Evolutionary conservation across 1,284 basidiomycete genomes (phyloP).

Genomic region (Sanghuangporus sanghuang): DNA sequence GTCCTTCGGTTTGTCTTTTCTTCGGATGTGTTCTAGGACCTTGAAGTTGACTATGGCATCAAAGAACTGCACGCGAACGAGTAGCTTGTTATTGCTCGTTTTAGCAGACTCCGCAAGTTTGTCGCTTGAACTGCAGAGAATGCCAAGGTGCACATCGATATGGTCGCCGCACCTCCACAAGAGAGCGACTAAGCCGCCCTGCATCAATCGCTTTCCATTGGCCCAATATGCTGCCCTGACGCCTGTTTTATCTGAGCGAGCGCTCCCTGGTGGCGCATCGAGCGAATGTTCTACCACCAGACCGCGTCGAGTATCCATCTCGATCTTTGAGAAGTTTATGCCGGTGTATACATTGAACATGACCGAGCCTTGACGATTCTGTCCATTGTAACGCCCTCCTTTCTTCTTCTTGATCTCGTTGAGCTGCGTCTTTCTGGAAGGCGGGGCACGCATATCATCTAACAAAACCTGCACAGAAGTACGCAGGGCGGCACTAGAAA

Average conservation of each 20-base stretch:
- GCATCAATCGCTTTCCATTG: slow-evolving; percentile 46
- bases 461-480: slow-evolving; percentile 29
- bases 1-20: slow-evolving; percentile 12
- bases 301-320: slow-evolving; percentile 40
- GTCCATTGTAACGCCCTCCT: slow-evolving; percentile 42
- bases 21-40: slow-evolving; percentile 35
- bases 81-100: slow-evolving; percentile 26
- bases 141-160: slow-evolving; percentile 42
- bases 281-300: slow-evolving; percentile 40
- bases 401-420: slow-evolving; percentile 33
- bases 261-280: slow-evolving; percentile 48
- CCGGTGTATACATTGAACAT: slow-evolving; percentile 57
- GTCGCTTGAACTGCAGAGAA: slow-evolving; percentile 33
- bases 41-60: slow-evolving; percentile 42
- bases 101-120: slow-evolving; percentile 39
- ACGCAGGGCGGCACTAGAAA: slow-evolving; percentile 27
- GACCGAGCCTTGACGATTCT: slow-evolving; percentile 36
- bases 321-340: slow-evolving; percentile 36
- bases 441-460: slow-evolving; percentile 27
- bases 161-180: slow-evolving; percentile 34
- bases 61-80: slow-evolving; percentile 46
- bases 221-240: slow-evolving; percentile 47
- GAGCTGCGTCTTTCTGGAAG: slow-evolving; percentile 24
- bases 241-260: slow-evolving; percentile 32
- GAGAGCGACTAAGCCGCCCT: slow-evolving; percentile 53